These are phyloP conservation scores for Liquidambar formosana DNA, from an alignment of 164 flowering plant species.

Conservation along the genomic window DNA sequence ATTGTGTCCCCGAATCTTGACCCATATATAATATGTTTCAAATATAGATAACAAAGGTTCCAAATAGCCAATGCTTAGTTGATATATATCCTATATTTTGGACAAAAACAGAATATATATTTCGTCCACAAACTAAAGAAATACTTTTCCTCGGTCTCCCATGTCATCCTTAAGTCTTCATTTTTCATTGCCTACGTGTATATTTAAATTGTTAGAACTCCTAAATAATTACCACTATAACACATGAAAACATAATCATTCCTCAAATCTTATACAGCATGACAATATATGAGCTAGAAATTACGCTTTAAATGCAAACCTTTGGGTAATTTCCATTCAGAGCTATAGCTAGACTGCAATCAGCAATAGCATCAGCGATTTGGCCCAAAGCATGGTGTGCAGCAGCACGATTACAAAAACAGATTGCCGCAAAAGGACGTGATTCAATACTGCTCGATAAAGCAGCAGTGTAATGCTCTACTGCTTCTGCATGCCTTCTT, in stretches of 20 bases:
- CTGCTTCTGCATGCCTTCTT: constrained; percentile 73
- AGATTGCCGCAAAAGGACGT: constrained; percentile 89
- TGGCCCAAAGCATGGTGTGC: constrained; percentile 86
- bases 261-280: neutral
- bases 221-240: no score
- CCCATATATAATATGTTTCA: no score
- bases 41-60: neutral
- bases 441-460: constrained; percentile 72
- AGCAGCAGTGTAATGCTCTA: constrained; percentile 86
- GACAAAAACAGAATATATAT: no score
- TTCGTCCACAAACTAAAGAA: no score
- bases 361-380: constrained; percentile 90
- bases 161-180: no score
- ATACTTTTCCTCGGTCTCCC: no score
- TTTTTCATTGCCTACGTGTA: no score
- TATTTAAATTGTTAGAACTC: no score
- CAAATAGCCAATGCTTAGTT: neutral
- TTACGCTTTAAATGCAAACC: constrained; percentile 44
- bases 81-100: no score
- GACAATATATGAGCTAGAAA: neutral
- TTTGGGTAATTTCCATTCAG: constrained; percentile 78
- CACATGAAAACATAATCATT: no score
- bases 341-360: constrained; percentile 91
- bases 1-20: no score
- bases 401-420: constrained; percentile 98